Percentiles rank a stretch among this genome's conserved stretches.
These are phyloP conservation scores for Hypericum perforatum DNA, from an alignment of 345 rosid genomes.

Conservation along the genomic window DNA sequence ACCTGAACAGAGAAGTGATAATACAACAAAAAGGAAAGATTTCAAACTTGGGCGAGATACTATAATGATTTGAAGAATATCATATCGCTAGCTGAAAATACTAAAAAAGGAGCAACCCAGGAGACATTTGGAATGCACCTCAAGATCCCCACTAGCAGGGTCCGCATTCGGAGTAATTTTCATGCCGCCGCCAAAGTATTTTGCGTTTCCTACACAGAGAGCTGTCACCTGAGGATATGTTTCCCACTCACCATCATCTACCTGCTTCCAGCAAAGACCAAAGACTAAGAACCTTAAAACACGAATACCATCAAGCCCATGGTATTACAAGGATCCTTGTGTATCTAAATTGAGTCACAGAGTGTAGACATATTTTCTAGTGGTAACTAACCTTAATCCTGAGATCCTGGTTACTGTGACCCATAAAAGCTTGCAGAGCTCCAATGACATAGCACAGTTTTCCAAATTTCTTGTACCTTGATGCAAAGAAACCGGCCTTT, in stretches of 20 bases:
- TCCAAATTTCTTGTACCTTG: conserved; percentile 83
- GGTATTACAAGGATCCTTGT: not conserved
- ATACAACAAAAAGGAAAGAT: conserved; percentile 4
- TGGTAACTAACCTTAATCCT: conserved; percentile 54
- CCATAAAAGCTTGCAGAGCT: conserved; percentile 77
- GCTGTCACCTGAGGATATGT: conserved; percentile 66
- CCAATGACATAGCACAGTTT: conserved; percentile 82
- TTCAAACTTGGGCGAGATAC: conserved; percentile 9
- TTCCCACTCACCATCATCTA: conserved; percentile 84
- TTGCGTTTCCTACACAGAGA: conserved; percentile 87
- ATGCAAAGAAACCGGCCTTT: conserved; percentile 86
- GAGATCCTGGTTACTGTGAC: conserved; percentile 67
- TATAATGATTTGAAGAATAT: too few relatives aligned
- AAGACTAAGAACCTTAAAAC: conserved; percentile 1
- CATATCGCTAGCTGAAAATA: not conserved
- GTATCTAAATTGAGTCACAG: not conserved
- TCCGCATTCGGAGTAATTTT: conserved; percentile 88
- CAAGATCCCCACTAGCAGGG: conserved; percentile 68
- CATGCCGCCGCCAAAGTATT: conserved; percentile 97
- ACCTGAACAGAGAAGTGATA: conserved; percentile 36
- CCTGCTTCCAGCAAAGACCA: conserved; percentile 27
- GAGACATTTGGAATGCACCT: conserved; percentile 31
- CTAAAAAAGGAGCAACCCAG: not conserved
- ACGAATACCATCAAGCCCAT: conserved; percentile 2
- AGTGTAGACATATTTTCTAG: not conserved